Conservation (phyloP, 2,329 filamentous ascomycete species). For the Acarospora socialis region DNA sequence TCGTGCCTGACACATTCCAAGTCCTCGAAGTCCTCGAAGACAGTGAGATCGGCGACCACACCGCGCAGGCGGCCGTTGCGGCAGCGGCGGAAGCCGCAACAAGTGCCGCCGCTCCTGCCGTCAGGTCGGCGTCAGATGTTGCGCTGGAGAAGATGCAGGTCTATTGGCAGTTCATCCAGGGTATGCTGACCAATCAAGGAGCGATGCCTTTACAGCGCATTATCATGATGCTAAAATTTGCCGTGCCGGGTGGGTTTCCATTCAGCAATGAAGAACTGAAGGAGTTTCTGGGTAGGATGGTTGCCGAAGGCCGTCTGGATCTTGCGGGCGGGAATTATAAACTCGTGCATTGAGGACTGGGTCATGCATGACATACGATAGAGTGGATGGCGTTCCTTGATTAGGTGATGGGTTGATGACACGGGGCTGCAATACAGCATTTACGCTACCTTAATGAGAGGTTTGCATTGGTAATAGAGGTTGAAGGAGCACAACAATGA, state of each 20-base stretch:
- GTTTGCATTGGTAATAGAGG: too few relatives aligned
- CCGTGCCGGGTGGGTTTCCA: conserved; percentile 73
- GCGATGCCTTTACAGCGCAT: conserved; percentile 73
- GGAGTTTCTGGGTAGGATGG: conserved; percentile 66
- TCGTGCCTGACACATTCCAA: conserved; percentile 37
- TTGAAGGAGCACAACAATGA: too few relatives aligned
- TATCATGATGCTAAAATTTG: conserved; percentile 88
- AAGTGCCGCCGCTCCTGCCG: conserved; percentile 15
- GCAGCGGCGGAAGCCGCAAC: conserved; percentile 29
- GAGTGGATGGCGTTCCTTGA: too few relatives aligned
- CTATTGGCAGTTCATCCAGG: conserved; percentile 84
- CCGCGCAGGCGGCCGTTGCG: conserved; percentile 25
- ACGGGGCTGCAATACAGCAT: too few relatives aligned
- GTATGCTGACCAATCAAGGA: conserved; percentile 87
- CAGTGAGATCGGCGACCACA: conserved; percentile 15
- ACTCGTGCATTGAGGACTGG: conserved; percentile 18
- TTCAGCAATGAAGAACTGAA: conserved; percentile 81
- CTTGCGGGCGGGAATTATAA: conserved; percentile 57
- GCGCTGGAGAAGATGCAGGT: conserved; percentile 55
- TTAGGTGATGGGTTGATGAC: too few relatives aligned
- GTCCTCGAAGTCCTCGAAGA: conserved; percentile 41
- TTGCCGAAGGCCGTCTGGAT: conserved; percentile 56
- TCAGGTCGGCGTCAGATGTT: conserved; percentile 41
- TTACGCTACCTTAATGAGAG: too few relatives aligned
- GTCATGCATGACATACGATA: too few relatives aligned